Percentiles rank a stretch among this genome's conserved stretches.
Evolutionary conservation across 2,329 filamentous ascomycete species (phyloP).

Genomic region (Fusarium praegraminearum): DNA sequence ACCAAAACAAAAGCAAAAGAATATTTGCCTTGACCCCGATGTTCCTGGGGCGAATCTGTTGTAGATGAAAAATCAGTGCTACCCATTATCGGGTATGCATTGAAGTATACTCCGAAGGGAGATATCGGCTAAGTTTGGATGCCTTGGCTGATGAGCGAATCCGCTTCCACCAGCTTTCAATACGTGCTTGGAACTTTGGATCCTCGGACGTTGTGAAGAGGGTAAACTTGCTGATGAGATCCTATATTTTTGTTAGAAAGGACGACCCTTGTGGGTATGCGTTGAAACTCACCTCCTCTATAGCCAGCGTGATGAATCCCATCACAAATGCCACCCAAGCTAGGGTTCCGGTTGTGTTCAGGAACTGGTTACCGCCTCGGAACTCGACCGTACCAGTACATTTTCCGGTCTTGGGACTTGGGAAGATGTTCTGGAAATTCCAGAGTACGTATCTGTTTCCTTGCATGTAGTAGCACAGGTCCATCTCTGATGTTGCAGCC

Average conservation of each 20-base stretch:
- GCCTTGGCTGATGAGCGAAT: constrained; percentile 53
- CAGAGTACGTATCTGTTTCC: constrained; percentile 56
- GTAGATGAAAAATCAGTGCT: background rate
- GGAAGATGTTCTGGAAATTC: constrained; percentile 57
- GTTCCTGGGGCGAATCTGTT: constrained; percentile 4
- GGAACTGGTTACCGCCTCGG: constrained; percentile 56
- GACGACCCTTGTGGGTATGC: background rate
- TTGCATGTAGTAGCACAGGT: constrained; percentile 55
- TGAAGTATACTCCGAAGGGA: constrained; percentile 51
- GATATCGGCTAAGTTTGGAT: constrained; percentile 51
- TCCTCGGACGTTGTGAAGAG: constrained; percentile 47
- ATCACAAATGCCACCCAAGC: constrained; percentile 57
- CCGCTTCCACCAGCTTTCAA: constrained; percentile 53
- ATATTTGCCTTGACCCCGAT: constrained; percentile 4
- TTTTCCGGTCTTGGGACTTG: constrained; percentile 53
- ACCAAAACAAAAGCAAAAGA: constrained; percentile 7
- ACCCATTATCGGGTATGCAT: constrained; percentile 50
- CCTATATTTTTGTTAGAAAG: constrained; percentile 41
- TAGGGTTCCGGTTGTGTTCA: constrained; percentile 53
- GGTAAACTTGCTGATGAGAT: constrained; percentile 49
- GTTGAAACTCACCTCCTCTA: constrained; percentile 50
- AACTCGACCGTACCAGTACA: constrained; percentile 57
- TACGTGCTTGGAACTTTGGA: constrained; percentile 47
- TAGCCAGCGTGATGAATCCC: constrained; percentile 54
- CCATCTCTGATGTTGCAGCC: constrained; percentile 44